A percentile compares a stretch with the other conserved stretches of the same genome.
Conservation (phyloP, 495 filamentous ascomycete genomes). For the Xylaria sp. region DNA sequence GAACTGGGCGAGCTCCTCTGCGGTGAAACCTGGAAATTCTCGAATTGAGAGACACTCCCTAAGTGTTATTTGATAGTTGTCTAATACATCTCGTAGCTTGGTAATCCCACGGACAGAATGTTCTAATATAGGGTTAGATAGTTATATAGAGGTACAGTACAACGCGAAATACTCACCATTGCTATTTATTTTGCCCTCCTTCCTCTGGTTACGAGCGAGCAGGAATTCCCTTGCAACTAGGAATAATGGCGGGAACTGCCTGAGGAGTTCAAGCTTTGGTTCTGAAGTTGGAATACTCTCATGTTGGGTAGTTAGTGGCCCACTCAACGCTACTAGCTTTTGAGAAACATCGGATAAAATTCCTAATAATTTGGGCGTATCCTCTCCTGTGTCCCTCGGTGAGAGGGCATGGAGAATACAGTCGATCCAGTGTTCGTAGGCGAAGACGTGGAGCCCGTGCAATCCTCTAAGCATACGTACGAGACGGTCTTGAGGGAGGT, state of each 20-base stretch:
- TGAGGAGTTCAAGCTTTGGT: constrained; percentile 8
- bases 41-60: constrained; percentile 22
- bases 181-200: neutral
- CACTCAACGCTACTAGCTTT: neutral
- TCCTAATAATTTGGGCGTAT: neutral
- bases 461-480: constrained; percentile 35
- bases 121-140: neutral
- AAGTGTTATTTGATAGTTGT: constrained; percentile 34
- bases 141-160: neutral
- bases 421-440: constrained; percentile 40
- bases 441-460: constrained; percentile 40
- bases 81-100: neutral
- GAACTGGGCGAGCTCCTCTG: constrained; percentile 38
- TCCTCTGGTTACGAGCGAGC: constrained; percentile 7
- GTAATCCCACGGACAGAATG: neutral
- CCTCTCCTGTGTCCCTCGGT: neutral
- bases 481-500: neutral
- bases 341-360: neutral
- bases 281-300: neutral
- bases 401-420: constrained; percentile 28
- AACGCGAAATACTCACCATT: neutral
- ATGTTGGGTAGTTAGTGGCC: neutral
- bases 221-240: neutral
- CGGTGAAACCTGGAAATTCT: constrained; percentile 23
- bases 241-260: neutral